A percentile compares a stretch with the other conserved stretches of the same genome.
Evolutionary conservation across 2,329 filamentous ascomycete genomes (phyloP).

Genomic region (Geoglossum cookeanum): DNA sequence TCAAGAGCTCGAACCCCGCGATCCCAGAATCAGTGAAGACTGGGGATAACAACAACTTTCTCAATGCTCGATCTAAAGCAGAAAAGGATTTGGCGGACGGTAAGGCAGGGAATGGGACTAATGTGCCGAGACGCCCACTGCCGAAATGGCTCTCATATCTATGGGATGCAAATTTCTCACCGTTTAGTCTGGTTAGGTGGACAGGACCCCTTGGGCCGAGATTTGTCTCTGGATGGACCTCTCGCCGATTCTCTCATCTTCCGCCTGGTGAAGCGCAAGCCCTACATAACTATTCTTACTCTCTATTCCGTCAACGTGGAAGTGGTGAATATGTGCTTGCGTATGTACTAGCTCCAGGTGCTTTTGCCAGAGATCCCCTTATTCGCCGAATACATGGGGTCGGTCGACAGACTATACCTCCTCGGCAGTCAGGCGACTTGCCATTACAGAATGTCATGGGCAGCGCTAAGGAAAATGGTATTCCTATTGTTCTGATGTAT

Average conservation of each 20-base stretch:
- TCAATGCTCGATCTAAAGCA: conserved; percentile 27
- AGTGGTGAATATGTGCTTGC: conserved; percentile 86
- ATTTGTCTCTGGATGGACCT: conserved; percentile 88
- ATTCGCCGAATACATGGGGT: conserved; percentile 76
- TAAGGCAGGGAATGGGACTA: conserved; percentile 14
- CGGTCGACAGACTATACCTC: conserved; percentile 44
- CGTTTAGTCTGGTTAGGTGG: conserved; percentile 78
- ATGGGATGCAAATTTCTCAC: conserved; percentile 94
- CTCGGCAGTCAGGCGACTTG: conserved; percentile 7
- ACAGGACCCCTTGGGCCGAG: conserved; percentile 77
- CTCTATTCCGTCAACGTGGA: conserved; percentile 78
- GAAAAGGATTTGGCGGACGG: conserved; percentile 13
- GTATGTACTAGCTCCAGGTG: conserved; percentile 84
- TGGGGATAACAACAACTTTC: conserved; percentile 33
- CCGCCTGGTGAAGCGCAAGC: conserved; percentile 61
- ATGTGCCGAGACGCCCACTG: conserved; percentile 37
- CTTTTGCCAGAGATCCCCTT: conserved; percentile 72
- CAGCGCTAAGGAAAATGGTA: conserved; percentile 35
- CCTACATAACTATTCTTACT: conserved; percentile 85
- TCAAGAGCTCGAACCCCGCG: conserved; percentile 13
- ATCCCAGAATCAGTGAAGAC: conserved; percentile 9
- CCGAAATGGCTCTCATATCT: conserved; percentile 82
- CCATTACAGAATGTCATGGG: conserved; percentile 3
- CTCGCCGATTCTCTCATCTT: conserved; percentile 76
- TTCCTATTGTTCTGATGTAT: conserved; percentile 86